phyloP scores from a whole-genome alignment of 139 green algal genomes.

The Nannochloris sp. region DNA sequence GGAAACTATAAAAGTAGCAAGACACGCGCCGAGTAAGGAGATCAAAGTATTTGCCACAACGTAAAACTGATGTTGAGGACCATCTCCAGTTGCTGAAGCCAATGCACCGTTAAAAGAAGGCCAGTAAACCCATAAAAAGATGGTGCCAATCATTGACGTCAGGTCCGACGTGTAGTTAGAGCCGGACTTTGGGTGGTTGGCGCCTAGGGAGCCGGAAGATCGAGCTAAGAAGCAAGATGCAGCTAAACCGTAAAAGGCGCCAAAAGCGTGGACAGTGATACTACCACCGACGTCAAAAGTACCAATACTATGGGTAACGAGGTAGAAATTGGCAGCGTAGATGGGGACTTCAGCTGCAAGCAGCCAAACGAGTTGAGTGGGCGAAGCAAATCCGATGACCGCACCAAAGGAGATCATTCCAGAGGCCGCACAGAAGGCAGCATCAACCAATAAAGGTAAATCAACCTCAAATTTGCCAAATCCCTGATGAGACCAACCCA shows the following conservation, averaged over 20 bases:
- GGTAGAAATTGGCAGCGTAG: slow-evolving; percentile 29
- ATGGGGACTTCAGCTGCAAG: slow-evolving; percentile 33
- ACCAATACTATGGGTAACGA: background rate
- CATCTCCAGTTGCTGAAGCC: slow-evolving; percentile 19
- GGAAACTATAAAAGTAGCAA: slow-evolving; percentile 38
- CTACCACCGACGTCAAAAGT: slow-evolving; percentile 29
- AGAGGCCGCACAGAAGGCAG: slow-evolving; percentile 33
- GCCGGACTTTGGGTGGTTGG: slow-evolving; percentile 24
- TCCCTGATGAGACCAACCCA: slow-evolving; percentile 22
- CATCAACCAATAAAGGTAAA: slow-evolving; percentile 47
- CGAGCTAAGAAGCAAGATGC: slow-evolving; percentile 20
- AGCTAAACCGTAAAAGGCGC: slow-evolving; percentile 41
- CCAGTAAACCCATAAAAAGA: slow-evolving; percentile 49
- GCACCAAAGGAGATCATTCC: slow-evolving; percentile 61
- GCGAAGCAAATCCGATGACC: slow-evolving; percentile 50
- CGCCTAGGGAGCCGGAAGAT: background rate
- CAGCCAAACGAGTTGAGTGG: slow-evolving; percentile 46
- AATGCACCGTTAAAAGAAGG: slow-evolving; percentile 55
- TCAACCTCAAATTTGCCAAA: slow-evolving; percentile 36
- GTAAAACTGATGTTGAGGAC: slow-evolving; percentile 30
- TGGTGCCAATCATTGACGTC: slow-evolving; percentile 45
- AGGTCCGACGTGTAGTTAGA: slow-evolving; percentile 31
- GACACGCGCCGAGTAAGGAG: slow-evolving; percentile 11
- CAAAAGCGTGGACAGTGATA: slow-evolving; percentile 45
- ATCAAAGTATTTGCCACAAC: slow-evolving; percentile 55